Evolutionary conservation across 305 asterid species (phyloP).

Genomic region (Andrographis paniculata): DNA sequence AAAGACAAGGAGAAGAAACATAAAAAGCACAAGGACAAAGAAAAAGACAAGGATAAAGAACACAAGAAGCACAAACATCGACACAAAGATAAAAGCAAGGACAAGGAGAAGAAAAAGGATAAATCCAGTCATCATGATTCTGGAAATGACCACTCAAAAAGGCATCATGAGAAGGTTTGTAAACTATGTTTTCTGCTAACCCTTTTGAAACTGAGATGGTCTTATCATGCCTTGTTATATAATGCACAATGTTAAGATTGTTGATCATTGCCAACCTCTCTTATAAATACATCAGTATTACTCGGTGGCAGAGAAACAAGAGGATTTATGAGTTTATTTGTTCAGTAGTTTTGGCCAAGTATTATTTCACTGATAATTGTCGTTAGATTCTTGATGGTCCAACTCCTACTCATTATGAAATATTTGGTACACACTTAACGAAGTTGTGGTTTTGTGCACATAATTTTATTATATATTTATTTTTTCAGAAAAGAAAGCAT

Average conservation of each 20-base stretch:
- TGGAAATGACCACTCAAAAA: slow-evolving; percentile 72
- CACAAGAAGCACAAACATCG: slow-evolving; percentile 94
- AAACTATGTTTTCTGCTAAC: background rate
- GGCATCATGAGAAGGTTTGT: slow-evolving; percentile 76
- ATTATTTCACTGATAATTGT: slow-evolving; percentile 8
- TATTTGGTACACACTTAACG: background rate
- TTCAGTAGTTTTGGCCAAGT: too few relatives aligned
- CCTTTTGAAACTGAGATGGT: background rate
- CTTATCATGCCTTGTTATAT: background rate
- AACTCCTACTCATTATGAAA: slow-evolving; percentile 3
- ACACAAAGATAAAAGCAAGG: slow-evolving; percentile 86
- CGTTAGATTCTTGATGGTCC: slow-evolving; percentile 6
- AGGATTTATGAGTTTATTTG: too few relatives aligned
- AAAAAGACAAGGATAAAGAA: slow-evolving; percentile 37
- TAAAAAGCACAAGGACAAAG: slow-evolving; percentile 68
- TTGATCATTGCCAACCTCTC: too few relatives aligned
- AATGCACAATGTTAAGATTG: too few relatives aligned
- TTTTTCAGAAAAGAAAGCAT: slow-evolving; percentile 82
- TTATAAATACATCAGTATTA: too few relatives aligned
- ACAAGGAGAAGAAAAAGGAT: slow-evolving; percentile 68
- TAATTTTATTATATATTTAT: slow-evolving; percentile 10
- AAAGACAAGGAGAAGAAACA: slow-evolving; percentile 89
- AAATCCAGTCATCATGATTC: slow-evolving; percentile 69
- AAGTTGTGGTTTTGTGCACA: too few relatives aligned
- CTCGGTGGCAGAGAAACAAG: too few relatives aligned